Evolutionary conservation across 177 flowering plant genomes (phyloP).

Genomic region (Vitis hybrid): DNA sequence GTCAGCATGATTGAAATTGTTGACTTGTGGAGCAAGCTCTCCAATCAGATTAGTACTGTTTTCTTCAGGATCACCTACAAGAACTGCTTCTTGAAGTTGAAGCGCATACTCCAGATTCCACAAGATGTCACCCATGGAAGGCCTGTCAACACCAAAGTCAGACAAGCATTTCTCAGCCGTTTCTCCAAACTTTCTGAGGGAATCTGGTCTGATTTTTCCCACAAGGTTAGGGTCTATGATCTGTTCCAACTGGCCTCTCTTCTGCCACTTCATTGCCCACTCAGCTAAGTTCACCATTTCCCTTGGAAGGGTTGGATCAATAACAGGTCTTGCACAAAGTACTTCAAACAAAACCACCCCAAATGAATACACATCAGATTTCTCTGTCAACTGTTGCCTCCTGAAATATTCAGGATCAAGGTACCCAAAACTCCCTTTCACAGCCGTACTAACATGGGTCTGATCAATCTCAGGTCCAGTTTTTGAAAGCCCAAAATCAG

Average conservation of each 20-base stretch:
- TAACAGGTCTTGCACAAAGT: constrained; percentile 75
- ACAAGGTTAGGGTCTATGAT: constrained; percentile 54
- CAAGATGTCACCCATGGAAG: constrained; percentile 79
- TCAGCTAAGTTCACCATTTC: constrained; percentile 81
- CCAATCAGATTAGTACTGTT: constrained; percentile 64
- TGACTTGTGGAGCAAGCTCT: constrained; percentile 51
- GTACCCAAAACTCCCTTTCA: constrained; percentile 80
- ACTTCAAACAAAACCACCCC: constrained; percentile 80
- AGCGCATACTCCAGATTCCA: constrained; percentile 81
- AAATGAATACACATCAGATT: constrained; percentile 80
- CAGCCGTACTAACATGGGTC: constrained; percentile 83
- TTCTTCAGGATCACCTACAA: constrained; percentile 55
- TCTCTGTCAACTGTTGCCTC: constrained; percentile 75
- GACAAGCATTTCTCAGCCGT: constrained; percentile 83
- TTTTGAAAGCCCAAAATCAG: constrained; percentile 81
- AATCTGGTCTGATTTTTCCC: constrained; percentile 60
- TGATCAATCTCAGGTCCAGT: constrained; percentile 79
- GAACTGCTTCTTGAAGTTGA: constrained; percentile 69
- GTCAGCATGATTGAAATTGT: constrained; percentile 34
- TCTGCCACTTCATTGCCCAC: constrained; percentile 83
- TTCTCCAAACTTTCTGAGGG: constrained; percentile 68
- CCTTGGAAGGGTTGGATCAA: constrained; percentile 72
- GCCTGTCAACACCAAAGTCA: constrained; percentile 71
- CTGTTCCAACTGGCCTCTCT: constrained; percentile 62
- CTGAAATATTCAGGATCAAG: constrained; percentile 79